These are phyloP conservation scores for Beta macrorhiza DNA, from an alignment of 179 eudicot species.

Conservation along the genomic window DNA sequence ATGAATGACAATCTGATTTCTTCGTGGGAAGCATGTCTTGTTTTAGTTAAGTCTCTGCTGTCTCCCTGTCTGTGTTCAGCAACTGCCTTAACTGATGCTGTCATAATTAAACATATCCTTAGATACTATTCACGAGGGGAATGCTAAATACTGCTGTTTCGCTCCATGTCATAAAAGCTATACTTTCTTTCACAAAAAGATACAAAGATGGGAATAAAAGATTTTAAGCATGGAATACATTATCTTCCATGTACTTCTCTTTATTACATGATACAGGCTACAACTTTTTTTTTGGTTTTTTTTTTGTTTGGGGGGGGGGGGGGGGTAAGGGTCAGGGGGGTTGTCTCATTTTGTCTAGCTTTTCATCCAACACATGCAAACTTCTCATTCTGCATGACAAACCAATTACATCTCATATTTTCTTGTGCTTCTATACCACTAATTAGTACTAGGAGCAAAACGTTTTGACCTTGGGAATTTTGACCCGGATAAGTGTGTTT, in stretches of 20 bases:
- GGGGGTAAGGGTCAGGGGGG: not conserved
- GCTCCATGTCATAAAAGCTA: constrained; percentile 1
- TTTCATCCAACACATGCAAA: constrained; percentile 16
- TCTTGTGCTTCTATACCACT: constrained; percentile 21
- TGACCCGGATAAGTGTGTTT: constrained; percentile 16
- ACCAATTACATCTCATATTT: constrained; percentile 7
- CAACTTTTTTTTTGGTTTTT: too few species aligned
- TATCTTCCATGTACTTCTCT: constrained; percentile 6
- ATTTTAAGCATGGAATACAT: constrained; percentile 13
- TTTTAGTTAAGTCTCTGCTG: not conserved
- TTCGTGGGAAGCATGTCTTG: not conserved
- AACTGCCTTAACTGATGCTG: not conserved
- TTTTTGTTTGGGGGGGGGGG: not conserved
- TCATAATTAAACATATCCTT: not conserved
- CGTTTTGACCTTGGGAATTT: constrained; percentile 20
- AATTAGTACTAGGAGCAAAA: constrained; percentile 19
- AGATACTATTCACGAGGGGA: not conserved
- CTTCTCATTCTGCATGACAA: constrained; percentile 22
- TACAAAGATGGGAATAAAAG: not conserved
- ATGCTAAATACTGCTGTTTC: not conserved
- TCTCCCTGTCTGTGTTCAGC: not conserved
- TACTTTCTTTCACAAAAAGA: constrained; percentile 9
- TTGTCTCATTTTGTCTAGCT: not conserved
- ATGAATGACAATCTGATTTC: not conserved
- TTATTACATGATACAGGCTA: constrained; percentile 11